These are phyloP conservation scores for Leccinum proximum DNA, from an alignment of 1,284 basidiomycete genomes.

Conservation along the genomic window DNA sequence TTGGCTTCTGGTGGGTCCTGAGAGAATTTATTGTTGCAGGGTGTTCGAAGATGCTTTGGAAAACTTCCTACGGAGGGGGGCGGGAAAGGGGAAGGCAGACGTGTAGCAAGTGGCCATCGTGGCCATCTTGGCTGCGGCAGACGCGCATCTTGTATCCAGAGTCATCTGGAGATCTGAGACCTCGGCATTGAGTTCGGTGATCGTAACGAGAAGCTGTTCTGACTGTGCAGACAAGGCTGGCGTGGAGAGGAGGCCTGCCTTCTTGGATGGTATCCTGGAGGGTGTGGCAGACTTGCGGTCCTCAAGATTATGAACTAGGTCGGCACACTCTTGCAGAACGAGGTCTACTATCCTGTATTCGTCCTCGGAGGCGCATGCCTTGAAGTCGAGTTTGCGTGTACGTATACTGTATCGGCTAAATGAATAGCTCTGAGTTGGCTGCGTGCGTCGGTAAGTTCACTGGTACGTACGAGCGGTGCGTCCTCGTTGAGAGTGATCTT, in stretches of 20 bases:
- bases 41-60: conserved; percentile 76
- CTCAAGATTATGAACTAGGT: conserved; percentile 60
- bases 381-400: too few species aligned
- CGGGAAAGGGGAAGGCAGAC: conserved; percentile 38
- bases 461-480: too few species aligned
- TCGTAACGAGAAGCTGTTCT: conserved; percentile 43
- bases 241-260: conserved; percentile 45
- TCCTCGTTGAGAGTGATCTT: too few species aligned
- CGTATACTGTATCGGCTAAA: too few species aligned
- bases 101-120: conserved; percentile 90
- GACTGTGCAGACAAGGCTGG: conserved; percentile 50
- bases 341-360: too few species aligned
- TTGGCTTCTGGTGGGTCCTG: conserved; percentile 41
- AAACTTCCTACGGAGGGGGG: conserved; percentile 60
- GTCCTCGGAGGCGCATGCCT: too few species aligned
- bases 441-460: too few species aligned
- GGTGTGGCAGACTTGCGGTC: conserved; percentile 36
- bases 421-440: too few species aligned
- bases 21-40: conserved; percentile 66
- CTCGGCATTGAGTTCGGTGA: conserved; percentile 43
- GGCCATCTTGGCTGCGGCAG: conserved; percentile 75
- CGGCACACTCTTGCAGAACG: conserved; percentile 12
- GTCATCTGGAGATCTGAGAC: conserved; percentile 40
- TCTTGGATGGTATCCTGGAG: conserved; percentile 39
- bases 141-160: conserved; percentile 45